A percentile compares a stretch with the other conserved stretches of the same genome.
phyloP scores from a whole-genome alignment of 257 asterid genomes.

The Hygrophila difformis region DNA sequence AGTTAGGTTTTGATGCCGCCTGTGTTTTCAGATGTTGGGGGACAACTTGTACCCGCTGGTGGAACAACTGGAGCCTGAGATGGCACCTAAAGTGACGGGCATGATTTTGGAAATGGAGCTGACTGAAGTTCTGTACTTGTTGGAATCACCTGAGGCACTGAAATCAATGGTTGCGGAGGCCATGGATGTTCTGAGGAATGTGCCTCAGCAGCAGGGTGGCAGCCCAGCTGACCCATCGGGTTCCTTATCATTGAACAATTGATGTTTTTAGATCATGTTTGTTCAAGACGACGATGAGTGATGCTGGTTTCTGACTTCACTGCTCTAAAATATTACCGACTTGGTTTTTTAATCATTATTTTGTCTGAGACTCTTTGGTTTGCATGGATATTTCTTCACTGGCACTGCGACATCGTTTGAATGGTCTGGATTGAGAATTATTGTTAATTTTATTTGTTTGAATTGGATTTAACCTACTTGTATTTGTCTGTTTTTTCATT shows the following conservation, averaged over 20 bases:
- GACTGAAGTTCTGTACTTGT: constrained; percentile 72
- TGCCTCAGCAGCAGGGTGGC: constrained; percentile 51
- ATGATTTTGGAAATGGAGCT: constrained; percentile 93
- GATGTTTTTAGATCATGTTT: constrained; percentile 3
- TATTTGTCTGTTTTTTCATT: too few relatives aligned
- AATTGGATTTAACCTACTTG: too few relatives aligned
- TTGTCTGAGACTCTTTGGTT: neutral
- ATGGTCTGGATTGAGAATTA: neutral
- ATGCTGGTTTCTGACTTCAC: too few relatives aligned
- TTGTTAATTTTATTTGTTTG: too few relatives aligned
- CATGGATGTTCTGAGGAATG: constrained; percentile 80
- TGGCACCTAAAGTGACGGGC: constrained; percentile 81
- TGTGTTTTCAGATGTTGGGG: constrained; percentile 63
- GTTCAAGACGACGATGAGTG: too few relatives aligned
- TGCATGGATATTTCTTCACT: neutral
- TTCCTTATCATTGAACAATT: constrained; percentile 40
- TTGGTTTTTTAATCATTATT: too few relatives aligned
- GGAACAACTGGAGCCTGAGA: constrained; percentile 76
- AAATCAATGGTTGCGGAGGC: constrained; percentile 86
- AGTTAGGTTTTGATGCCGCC: neutral
- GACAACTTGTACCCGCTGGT: constrained; percentile 76
- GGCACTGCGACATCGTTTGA: neutral
- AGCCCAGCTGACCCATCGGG: constrained; percentile 53
- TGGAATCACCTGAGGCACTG: constrained; percentile 84
- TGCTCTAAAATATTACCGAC: too few relatives aligned